Conservation (phyloP, 2,329 filamentous ascomycete species). For the Stagonosporopsis vannaccii region DNA sequence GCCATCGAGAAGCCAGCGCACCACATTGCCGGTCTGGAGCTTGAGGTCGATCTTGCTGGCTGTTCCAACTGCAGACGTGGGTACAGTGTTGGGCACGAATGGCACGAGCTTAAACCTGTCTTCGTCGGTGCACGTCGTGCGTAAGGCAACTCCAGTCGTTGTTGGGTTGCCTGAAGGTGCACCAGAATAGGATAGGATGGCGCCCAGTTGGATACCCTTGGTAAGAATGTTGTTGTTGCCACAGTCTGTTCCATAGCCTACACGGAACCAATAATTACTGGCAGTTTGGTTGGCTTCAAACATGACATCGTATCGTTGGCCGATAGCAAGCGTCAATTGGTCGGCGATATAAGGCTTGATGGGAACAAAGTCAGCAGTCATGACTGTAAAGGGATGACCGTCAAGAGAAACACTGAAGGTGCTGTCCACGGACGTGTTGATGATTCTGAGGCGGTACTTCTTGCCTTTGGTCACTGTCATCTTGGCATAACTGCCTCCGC, state of each 20-base stretch:
- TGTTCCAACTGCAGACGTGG: constrained; percentile 39
- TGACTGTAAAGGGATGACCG: constrained; percentile 52
- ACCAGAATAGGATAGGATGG: constrained; percentile 51
- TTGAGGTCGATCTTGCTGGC: constrained; percentile 38
- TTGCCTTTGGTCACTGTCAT: constrained; percentile 52
- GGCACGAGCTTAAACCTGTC: constrained; percentile 43
- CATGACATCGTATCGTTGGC: constrained; percentile 57
- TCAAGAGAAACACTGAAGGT: constrained; percentile 48
- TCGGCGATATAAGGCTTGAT: constrained; percentile 49
- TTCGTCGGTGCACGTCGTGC: constrained; percentile 51
- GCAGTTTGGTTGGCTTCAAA: constrained; percentile 54
- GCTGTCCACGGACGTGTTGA: constrained; percentile 58
- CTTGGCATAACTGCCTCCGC: constrained; percentile 45
- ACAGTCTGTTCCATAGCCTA: constrained; percentile 45
- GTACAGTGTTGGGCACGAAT: constrained; percentile 52
- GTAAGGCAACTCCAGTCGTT: constrained; percentile 41
- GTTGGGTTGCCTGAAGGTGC: constrained; percentile 46
- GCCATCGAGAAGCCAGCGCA: constrained; percentile 54
- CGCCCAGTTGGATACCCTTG: constrained; percentile 46
- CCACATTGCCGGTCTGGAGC: constrained; percentile 42
- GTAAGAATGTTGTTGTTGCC: constrained; percentile 36
- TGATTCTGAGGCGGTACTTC: constrained; percentile 65
- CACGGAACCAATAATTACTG: constrained; percentile 57
- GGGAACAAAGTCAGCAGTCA: constrained; percentile 53
- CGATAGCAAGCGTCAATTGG: constrained; percentile 45